Evolutionary conservation across 2,329 filamentous ascomycete species (phyloP).

Genomic region (Epichloe typhina): DNA sequence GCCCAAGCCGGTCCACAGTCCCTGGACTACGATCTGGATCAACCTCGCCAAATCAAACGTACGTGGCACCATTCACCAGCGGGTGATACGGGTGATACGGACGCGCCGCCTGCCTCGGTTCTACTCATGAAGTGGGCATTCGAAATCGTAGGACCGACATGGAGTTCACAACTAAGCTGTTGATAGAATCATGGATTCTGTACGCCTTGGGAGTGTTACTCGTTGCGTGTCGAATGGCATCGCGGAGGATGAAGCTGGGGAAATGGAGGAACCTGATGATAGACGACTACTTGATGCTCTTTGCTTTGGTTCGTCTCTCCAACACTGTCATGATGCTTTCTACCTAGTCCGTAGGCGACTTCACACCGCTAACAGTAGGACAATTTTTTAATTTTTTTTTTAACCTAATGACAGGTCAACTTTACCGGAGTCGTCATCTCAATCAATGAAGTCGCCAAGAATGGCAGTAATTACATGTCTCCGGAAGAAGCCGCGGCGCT

Average conservation of each 20-base stretch:
- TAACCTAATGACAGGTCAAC: slow-evolving; percentile 3
- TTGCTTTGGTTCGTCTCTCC: slow-evolving; percentile 25
- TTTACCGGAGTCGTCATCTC: slow-evolving; percentile 27
- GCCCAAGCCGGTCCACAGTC: no score
- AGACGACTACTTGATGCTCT: slow-evolving; percentile 45
- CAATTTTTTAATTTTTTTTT: no score
- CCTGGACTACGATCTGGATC: no score
- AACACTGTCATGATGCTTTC: no score
- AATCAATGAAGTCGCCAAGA: slow-evolving; percentile 27
- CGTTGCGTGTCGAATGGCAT: slow-evolving; percentile 15
- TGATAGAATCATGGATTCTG: slow-evolving; percentile 19
- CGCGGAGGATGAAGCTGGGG: slow-evolving; percentile 26
- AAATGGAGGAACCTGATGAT: slow-evolving; percentile 33
- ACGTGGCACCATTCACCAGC: no score
- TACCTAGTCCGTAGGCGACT: background rate
- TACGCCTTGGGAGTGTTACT: slow-evolving; percentile 14
- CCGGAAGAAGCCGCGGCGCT: slow-evolving; percentile 25
- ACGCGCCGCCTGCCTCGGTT: background rate
- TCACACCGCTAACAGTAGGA: background rate
- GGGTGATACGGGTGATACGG: background rate
- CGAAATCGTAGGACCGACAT: slow-evolving; percentile 6
- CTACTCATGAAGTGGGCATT: background rate
- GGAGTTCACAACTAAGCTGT: slow-evolving; percentile 13
- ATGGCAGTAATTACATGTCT: slow-evolving; percentile 32
- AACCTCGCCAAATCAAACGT: no score